These are phyloP conservation scores for Tulasnella sp. DNA, from an alignment of 768 basidiomycete species.

Conservation along the genomic window DNA sequence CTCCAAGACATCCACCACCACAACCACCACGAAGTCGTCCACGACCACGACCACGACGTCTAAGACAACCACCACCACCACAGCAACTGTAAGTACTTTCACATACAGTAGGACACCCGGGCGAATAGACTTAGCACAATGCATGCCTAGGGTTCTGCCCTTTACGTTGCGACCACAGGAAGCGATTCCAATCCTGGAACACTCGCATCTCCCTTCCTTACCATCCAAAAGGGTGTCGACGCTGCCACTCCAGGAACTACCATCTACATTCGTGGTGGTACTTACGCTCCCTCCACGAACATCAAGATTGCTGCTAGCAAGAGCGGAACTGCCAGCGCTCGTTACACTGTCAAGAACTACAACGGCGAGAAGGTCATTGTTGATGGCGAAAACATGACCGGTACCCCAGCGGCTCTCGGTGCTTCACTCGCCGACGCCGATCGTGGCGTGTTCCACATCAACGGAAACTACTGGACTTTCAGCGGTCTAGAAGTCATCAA, in stretches of 20 bases:
- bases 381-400: slow-evolving; percentile 29
- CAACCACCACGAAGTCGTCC: background rate
- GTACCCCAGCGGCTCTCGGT: slow-evolving; percentile 26
- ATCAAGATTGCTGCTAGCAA: slow-evolving; percentile 27
- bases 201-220: slow-evolving; percentile 23
- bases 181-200: slow-evolving; percentile 34
- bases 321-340: slow-evolving; percentile 27
- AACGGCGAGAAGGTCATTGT: slow-evolving; percentile 33
- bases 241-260: slow-evolving; percentile 28
- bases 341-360: slow-evolving; percentile 32
- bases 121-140: background rate
- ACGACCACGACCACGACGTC: background rate
- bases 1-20: background rate
- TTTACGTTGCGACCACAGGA: slow-evolving; percentile 28
- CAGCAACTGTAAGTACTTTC: slow-evolving; percentile 1
- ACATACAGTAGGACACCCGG: background rate
- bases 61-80: background rate
- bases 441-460: slow-evolving; percentile 31
- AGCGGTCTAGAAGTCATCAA: slow-evolving; percentile 33
- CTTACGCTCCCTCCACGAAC: slow-evolving; percentile 29
- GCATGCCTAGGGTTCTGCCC: background rate
- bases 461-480: slow-evolving; percentile 32
- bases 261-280: slow-evolving; percentile 33
- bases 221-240: slow-evolving; percentile 33
- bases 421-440: slow-evolving; percentile 25